Evolutionary conservation across 2,329 filamentous ascomycete genomes (phyloP).

Genomic region (Arthrobotrys iridis): DNA sequence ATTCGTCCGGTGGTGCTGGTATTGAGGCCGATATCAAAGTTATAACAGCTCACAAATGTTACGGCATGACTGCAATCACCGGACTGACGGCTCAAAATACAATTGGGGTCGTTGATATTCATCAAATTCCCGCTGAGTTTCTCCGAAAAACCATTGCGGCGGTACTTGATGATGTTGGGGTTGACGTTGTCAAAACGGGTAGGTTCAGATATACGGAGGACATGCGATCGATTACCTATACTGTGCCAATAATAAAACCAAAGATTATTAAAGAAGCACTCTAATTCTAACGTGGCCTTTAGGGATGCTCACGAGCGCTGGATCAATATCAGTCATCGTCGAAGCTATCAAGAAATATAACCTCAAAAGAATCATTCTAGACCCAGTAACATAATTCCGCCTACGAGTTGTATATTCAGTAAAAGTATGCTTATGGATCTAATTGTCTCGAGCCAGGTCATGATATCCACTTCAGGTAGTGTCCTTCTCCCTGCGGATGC

Average conservation of each 20-base stretch:
- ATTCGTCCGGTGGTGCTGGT: slow-evolving; percentile 92
- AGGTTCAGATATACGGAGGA: slow-evolving; percentile 60
- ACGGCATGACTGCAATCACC: slow-evolving; percentile 95
- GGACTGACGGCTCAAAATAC: slow-evolving; percentile 98
- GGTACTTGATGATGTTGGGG: slow-evolving; percentile 82
- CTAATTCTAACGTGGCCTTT: background rate
- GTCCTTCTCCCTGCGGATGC: slow-evolving; percentile 73
- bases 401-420: background rate
- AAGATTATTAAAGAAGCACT: no score
- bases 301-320: slow-evolving; percentile 84
- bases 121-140: slow-evolving; percentile 80
- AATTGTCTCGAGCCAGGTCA: slow-evolving; percentile 71
- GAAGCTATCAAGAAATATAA: slow-evolving; percentile 70
- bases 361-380: slow-evolving; percentile 72
- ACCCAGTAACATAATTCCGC: slow-evolving; percentile 70
- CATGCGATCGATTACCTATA: no score
- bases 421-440: background rate
- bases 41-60: slow-evolving; percentile 88
- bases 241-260: no score
- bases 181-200: slow-evolving; percentile 94
- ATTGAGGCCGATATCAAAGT: slow-evolving; percentile 97
- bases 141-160: slow-evolving; percentile 86
- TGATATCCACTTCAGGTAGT: slow-evolving; percentile 85
- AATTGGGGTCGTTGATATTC: slow-evolving; percentile 80
- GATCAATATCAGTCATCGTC: slow-evolving; percentile 75